Conservation (phyloP, 257 asterid genomes). For the Petrea volubilis region DNA sequence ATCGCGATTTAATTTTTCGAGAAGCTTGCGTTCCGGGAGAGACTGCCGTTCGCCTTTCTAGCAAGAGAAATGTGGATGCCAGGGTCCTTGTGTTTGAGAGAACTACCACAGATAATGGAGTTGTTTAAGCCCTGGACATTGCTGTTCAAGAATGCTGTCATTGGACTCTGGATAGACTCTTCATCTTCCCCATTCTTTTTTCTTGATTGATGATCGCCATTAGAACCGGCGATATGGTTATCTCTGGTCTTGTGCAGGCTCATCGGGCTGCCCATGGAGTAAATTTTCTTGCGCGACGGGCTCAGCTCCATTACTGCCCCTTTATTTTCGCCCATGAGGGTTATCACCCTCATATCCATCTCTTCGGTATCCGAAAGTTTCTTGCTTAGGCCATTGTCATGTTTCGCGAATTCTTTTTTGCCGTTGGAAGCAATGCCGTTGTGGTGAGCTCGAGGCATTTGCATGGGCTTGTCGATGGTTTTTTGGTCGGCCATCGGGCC, state of each 20-base stretch:
- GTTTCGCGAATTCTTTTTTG: conserved; percentile 19
- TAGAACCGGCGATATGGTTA: background rate
- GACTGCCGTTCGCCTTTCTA: conserved; percentile 23
- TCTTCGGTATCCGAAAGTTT: conserved; percentile 35
- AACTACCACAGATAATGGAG: conserved; percentile 50
- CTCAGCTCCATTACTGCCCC: conserved; percentile 76
- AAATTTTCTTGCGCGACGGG: conserved; percentile 36
- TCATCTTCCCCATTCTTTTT: conserved; percentile 23
- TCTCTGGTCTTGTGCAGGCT: conserved; percentile 12
- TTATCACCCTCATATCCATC: conserved; percentile 47
- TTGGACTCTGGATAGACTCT: conserved; percentile 33
- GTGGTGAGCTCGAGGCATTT: background rate
- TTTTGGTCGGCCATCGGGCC: conserved; percentile 36
- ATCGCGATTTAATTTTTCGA: conserved; percentile 15
- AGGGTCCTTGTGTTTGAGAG: conserved; percentile 53
- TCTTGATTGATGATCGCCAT: conserved; percentile 31
- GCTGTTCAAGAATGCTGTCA: conserved; percentile 57
- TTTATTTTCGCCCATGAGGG: conserved; percentile 76
- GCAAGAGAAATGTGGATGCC: conserved; percentile 64
- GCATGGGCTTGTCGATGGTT: conserved; percentile 28
- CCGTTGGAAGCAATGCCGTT: conserved; percentile 5
- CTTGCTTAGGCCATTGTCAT: conserved; percentile 31
- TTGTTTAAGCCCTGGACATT: conserved; percentile 86
- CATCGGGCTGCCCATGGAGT: conserved; percentile 8
- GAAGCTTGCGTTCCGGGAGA: background rate